phyloP scores from a whole-genome alignment of 768 basidiomycete species.

The Russula lepida region DNA sequence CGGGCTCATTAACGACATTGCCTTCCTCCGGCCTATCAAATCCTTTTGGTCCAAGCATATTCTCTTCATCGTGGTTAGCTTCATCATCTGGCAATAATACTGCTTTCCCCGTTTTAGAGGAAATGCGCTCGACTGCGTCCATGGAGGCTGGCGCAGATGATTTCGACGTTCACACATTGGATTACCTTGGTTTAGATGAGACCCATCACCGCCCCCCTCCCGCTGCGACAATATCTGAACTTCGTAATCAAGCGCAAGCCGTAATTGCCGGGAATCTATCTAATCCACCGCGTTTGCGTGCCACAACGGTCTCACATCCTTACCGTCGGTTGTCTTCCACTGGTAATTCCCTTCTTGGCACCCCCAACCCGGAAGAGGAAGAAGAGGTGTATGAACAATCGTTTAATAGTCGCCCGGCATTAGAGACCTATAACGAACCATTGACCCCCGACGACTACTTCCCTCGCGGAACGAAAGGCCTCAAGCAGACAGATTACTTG shows the following conservation, averaged over 20 bases:
- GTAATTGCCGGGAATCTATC: slow-evolving; percentile 80
- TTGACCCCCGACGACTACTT: slow-evolving; percentile 58
- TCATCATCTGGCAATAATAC: slow-evolving; percentile 48
- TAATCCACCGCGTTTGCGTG: slow-evolving; percentile 72
- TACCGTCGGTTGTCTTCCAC: slow-evolving; percentile 62
- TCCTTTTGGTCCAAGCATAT: slow-evolving; percentile 82
- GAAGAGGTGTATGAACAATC: slow-evolving; percentile 67
- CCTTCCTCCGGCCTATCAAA: slow-evolving; percentile 61
- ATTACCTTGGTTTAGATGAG: slow-evolving; percentile 93
- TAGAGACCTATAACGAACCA: slow-evolving; percentile 52
- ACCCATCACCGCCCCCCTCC: slow-evolving; percentile 55
- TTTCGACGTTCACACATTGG: slow-evolving; percentile 89
- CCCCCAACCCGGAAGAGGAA: slow-evolving; percentile 59
- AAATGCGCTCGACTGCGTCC: slow-evolving; percentile 60
- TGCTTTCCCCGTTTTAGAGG: slow-evolving; percentile 61
- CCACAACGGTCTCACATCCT: slow-evolving; percentile 91
- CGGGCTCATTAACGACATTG: slow-evolving; percentile 86
- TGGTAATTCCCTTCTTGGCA: slow-evolving; percentile 52
- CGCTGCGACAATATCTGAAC: slow-evolving; percentile 81
- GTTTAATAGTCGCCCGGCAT: slow-evolving; percentile 45
- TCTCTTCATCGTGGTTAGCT: slow-evolving; percentile 84
- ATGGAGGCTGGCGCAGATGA: slow-evolving; percentile 77
- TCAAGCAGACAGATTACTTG: slow-evolving; percentile 19
- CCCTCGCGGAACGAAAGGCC: slow-evolving; percentile 22
- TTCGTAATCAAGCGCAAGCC: slow-evolving; percentile 83